These are phyloP conservation scores for Peronospora belbahrii DNA, from an alignment of 352 stramenopile species.

Conservation along the genomic window DNA sequence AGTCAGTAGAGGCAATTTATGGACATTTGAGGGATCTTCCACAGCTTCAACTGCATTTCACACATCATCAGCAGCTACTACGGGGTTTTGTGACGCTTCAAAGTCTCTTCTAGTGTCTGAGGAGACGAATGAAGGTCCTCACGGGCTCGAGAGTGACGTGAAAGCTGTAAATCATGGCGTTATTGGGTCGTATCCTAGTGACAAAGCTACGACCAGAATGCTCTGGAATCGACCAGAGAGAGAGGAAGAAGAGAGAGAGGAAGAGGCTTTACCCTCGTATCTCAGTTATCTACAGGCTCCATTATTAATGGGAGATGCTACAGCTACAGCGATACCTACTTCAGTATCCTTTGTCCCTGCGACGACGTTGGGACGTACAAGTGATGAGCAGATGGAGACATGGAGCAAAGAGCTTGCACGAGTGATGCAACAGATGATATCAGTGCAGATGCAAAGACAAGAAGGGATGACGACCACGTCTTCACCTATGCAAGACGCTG, in stretches of 20 bases:
- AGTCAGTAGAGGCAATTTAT: slow-evolving; percentile 7
- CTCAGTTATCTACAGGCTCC: slow-evolving; percentile 54
- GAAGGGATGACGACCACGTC: slow-evolving; percentile 1
- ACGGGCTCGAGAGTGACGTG: not conserved
- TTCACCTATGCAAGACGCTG: not conserved
- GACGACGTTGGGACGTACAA: not conserved
- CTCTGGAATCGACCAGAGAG: slow-evolving; percentile 51
- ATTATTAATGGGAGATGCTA: slow-evolving; percentile 6
- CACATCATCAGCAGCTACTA: not conserved
- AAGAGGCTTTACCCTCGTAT: slow-evolving; percentile 64
- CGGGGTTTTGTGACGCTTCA: not conserved
- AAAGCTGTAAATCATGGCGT: slow-evolving; percentile 26
- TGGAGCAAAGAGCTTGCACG: slow-evolving; percentile 44
- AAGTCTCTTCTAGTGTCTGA: not conserved
- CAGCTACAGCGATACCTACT: not conserved
- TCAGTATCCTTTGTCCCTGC: slow-evolving; percentile 1
- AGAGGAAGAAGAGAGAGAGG: slow-evolving; percentile 62
- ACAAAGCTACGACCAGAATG: slow-evolving; percentile 23
- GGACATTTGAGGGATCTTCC: slow-evolving; percentile 16
- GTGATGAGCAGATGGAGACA: slow-evolving; percentile 22
- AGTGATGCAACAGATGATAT: slow-evolving; percentile 50
- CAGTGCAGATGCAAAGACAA: slow-evolving; percentile 39
- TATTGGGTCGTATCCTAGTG: slow-evolving; percentile 33
- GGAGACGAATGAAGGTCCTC: slow-evolving; percentile 4
- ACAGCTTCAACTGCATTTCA: slow-evolving; percentile 5